Evolutionary conservation across 2,329 filamentous ascomycete genomes (phyloP).

Genomic region (Neofusicoccum sp.): DNA sequence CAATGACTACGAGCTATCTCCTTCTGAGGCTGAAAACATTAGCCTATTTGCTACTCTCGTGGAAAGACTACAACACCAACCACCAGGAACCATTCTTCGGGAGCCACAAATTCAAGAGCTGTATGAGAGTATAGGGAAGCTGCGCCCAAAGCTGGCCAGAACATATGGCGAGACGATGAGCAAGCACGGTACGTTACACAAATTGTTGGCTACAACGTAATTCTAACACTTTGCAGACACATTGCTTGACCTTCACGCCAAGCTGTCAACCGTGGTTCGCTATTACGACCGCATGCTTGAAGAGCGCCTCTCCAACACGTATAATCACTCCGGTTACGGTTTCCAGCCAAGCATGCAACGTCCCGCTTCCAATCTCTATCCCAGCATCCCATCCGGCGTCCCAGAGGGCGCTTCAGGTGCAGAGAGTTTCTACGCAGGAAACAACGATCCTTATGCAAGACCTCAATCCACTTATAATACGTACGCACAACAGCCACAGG

Average conservation of each 20-base stretch:
- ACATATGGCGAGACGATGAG: conserved; percentile 99
- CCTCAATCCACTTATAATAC: conserved; percentile 58
- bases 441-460: conserved; percentile 53
- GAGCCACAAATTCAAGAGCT: conserved; percentile 98
- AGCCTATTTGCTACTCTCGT: conserved; percentile 94
- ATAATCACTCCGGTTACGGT: conserved; percentile 63
- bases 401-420: conserved; percentile 55
- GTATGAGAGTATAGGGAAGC: conserved; percentile 93
- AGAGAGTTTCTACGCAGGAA: conserved; percentile 82
- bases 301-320: conserved; percentile 89
- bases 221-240: conserved; percentile 67
- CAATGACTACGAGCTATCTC: conserved; percentile 91
- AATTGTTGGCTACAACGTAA: neutral
- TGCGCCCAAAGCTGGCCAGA: conserved; percentile 89
- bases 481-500: conserved; percentile 50
- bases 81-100: conserved; percentile 90
- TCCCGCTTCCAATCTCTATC: conserved; percentile 66
- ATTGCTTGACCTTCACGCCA: conserved; percentile 89
- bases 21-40: conserved; percentile 95
- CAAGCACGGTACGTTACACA: conserved; percentile 77
- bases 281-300: conserved; percentile 99
- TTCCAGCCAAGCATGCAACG: conserved; percentile 31
- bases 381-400: conserved; percentile 56
- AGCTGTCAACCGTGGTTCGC: conserved; percentile 91
- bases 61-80: conserved; percentile 91